A percentile compares a stretch with the other conserved stretches of the same genome.
phyloP scores from a whole-genome alignment of 192 early-diverging fungal species.

The Piromyces finnis region DNA sequence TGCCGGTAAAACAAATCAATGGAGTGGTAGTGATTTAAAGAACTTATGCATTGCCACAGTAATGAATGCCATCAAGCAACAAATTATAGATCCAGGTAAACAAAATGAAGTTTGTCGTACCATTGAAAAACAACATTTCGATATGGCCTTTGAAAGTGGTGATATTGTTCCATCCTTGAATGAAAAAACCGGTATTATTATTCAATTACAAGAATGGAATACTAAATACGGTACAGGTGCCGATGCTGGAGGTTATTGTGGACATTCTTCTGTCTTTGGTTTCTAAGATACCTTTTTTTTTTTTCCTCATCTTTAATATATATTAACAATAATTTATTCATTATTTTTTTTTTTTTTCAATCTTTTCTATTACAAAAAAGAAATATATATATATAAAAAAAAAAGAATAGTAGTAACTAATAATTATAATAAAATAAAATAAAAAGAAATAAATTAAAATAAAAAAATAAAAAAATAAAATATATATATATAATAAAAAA shows the following conservation, averaged over 20 bases:
- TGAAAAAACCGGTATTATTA: background rate
- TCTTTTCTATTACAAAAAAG: too few relatives aligned
- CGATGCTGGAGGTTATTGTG: background rate
- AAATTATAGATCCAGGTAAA: background rate
- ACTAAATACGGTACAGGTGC: background rate
- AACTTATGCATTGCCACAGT: conserved; percentile 75
- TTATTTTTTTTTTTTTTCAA: too few relatives aligned
- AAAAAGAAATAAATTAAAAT: too few relatives aligned
- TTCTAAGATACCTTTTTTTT: too few relatives aligned
- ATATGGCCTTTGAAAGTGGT: background rate
- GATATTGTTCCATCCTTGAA: background rate
- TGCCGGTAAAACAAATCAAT: conserved; percentile 53
- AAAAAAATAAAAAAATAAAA: too few relatives aligned
- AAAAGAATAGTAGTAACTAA: too few relatives aligned
- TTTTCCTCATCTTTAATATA: too few relatives aligned
- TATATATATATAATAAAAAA: too few relatives aligned
- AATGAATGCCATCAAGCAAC: background rate
- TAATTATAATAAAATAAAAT: too few relatives aligned
- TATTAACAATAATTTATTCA: too few relatives aligned
- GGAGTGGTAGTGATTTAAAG: conserved; percentile 88
- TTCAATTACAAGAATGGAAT: background rate
- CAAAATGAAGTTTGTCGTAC: background rate
- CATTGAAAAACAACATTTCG: background rate
- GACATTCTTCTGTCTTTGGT: background rate
- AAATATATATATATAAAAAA: too few relatives aligned